Conservation (phyloP, 2,329 filamentous ascomycete species). For the Metarhizium album region DNA sequence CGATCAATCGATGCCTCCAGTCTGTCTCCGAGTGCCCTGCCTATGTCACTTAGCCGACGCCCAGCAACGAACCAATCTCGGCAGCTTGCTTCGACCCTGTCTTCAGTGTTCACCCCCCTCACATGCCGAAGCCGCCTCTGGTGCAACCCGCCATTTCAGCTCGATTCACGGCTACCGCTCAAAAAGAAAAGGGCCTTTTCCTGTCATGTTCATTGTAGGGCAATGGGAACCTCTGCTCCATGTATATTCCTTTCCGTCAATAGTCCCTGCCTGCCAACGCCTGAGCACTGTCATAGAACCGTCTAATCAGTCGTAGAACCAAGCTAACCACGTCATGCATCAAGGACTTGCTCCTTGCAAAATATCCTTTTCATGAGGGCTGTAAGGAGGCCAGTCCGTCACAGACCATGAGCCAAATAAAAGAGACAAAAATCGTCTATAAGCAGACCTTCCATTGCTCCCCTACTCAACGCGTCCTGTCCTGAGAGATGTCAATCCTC, state of each 20-base stretch:
- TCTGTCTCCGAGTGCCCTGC: background rate
- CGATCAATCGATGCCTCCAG: background rate
- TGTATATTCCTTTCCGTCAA: background rate
- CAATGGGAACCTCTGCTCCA: background rate
- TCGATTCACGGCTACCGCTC: background rate
- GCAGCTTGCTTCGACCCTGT: too few relatives aligned
- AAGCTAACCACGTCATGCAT: background rate
- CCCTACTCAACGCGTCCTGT: background rate
- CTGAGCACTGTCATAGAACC: background rate
- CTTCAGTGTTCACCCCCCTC: too few relatives aligned
- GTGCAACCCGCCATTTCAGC: background rate
- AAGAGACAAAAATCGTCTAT: too few relatives aligned
- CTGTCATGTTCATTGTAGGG: background rate
- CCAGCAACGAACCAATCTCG: background rate
- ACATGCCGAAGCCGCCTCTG: too few relatives aligned
- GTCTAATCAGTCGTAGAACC: background rate
- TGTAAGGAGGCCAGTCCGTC: background rate
- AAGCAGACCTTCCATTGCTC: background rate
- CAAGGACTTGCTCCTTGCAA: background rate
- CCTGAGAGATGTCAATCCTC: constrained; percentile 34
- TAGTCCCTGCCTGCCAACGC: background rate
- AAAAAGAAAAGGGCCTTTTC: background rate
- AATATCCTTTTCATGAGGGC: background rate
- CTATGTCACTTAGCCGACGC: background rate
- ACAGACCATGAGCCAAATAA: background rate